Conservation (phyloP, 345 rosid genomes). For the Populus nigra region DNA sequence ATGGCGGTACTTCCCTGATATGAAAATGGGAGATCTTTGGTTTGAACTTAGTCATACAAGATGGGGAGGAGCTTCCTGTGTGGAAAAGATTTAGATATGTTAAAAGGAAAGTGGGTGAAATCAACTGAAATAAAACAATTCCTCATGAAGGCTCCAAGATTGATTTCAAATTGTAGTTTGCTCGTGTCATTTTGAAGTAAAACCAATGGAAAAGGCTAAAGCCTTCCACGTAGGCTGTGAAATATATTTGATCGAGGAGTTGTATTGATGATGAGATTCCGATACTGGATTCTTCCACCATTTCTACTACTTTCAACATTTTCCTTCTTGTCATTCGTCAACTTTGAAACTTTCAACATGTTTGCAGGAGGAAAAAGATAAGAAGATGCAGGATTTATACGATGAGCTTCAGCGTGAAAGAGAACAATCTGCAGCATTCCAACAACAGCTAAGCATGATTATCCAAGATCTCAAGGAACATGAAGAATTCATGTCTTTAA, state of each 20-base stretch:
- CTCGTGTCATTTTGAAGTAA: neutral
- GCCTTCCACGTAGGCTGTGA: neutral
- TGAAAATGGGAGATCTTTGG: too few species aligned
- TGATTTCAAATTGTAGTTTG: neutral
- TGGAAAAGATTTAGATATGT: neutral
- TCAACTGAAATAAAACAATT: neutral
- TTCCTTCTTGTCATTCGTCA: neutral
- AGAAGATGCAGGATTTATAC: constrained; percentile 35
- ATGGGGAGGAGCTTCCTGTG: neutral
- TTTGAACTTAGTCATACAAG: neutral
- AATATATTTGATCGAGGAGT: neutral
- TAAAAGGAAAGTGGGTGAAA: neutral
- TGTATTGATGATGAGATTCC: neutral
- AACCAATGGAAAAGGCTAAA: neutral
- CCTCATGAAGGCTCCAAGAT: neutral
- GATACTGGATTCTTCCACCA: neutral
- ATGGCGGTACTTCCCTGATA: too few species aligned
- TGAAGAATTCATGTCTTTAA: constrained; percentile 31
- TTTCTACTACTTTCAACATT: neutral
- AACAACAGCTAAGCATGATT: constrained; percentile 26
- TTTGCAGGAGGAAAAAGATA: constrained; percentile 41
- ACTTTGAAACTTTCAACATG: neutral
- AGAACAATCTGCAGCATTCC: constrained; percentile 28
- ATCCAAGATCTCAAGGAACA: constrained; percentile 40
- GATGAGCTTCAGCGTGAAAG: constrained; percentile 33